Percentiles rank a stretch among this genome's conserved stretches.
Evolutionary conservation across 179 eudicot species (phyloP).

Genomic region (Silene coronaria): DNA sequence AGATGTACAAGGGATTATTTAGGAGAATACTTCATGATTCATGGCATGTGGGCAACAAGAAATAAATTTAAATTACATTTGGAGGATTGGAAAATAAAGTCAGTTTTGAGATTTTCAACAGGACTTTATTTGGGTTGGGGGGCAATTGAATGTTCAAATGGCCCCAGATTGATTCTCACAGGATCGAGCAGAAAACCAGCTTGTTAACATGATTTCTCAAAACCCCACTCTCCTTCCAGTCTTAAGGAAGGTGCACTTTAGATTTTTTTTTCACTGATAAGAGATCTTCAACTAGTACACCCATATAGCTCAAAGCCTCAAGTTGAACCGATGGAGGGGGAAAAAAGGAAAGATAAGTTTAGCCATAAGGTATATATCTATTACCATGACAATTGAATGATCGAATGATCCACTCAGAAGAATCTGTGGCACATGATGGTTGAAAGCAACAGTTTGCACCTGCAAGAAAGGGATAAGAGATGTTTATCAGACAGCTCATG

Average conservation of each 20-base stretch:
- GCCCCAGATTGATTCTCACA: not conserved
- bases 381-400: constrained; percentile 84
- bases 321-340: no score
- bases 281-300: not conserved
- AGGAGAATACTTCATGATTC: not conserved
- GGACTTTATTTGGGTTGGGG: not conserved
- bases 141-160: not conserved
- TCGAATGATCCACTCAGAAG: constrained; percentile 97
- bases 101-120: not conserved
- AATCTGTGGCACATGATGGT: constrained; percentile 62
- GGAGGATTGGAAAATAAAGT: not conserved
- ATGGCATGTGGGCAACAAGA: not conserved
- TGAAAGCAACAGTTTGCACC: constrained; percentile 99
- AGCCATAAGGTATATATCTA: constrained; percentile 2
- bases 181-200: not conserved
- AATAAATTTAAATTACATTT: no score
- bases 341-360: not conserved
- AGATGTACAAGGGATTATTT: not conserved
- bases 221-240: not conserved
- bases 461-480: constrained; percentile 28
- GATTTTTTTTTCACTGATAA: not conserved
- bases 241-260: not conserved
- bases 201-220: not conserved
- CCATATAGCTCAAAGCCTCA: not conserved
- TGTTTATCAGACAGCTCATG: constrained; percentile 1